Conservation (phyloP, 192 early-diverging fungal species). For the Coemansia umbellata region DNA sequence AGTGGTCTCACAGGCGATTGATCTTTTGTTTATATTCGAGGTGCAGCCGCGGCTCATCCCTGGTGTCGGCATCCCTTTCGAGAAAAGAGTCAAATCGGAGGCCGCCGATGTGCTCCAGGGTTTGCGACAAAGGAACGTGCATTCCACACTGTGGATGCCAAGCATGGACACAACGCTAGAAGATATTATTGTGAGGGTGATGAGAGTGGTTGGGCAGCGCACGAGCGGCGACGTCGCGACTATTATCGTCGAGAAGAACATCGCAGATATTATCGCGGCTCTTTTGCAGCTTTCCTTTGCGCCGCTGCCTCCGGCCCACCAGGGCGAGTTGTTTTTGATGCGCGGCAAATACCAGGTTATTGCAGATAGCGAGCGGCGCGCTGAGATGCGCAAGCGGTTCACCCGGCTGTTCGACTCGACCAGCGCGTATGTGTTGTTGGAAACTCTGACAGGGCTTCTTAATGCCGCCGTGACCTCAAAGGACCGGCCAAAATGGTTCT, state of each 20-base stretch:
- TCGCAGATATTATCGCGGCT: constrained; percentile 63
- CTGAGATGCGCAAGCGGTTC: constrained; percentile 30
- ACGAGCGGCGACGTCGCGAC: constrained; percentile 54
- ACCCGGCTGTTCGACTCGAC: constrained; percentile 45
- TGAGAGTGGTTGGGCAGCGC: constrained; percentile 5
- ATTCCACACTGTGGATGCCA: constrained; percentile 3
- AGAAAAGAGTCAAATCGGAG: constrained; percentile 44
- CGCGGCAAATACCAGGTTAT: constrained; percentile 37
- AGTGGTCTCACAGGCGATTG: constrained; percentile 31
- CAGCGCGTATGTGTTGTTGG: constrained; percentile 56
- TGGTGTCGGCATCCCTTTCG: constrained; percentile 58
- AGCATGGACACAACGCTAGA: neutral
- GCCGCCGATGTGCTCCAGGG: constrained; percentile 36
- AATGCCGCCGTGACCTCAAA: constrained; percentile 51
- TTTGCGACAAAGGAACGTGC: constrained; percentile 55
- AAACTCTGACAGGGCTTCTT: constrained; percentile 63
- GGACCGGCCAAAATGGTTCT: constrained; percentile 58
- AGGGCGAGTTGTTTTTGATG: neutral
- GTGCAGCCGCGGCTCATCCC: constrained; percentile 62
- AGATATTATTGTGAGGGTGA: constrained; percentile 6
- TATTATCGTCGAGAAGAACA: constrained; percentile 54
- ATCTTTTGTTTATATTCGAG: constrained; percentile 36
- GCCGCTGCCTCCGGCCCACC: constrained; percentile 40
- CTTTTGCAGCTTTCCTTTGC: constrained; percentile 67
- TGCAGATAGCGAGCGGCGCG: constrained; percentile 5